Base-by-base conservation (phyloP, 495 filamentous ascomycete genomes). In the Cercophora scortea region DNA sequence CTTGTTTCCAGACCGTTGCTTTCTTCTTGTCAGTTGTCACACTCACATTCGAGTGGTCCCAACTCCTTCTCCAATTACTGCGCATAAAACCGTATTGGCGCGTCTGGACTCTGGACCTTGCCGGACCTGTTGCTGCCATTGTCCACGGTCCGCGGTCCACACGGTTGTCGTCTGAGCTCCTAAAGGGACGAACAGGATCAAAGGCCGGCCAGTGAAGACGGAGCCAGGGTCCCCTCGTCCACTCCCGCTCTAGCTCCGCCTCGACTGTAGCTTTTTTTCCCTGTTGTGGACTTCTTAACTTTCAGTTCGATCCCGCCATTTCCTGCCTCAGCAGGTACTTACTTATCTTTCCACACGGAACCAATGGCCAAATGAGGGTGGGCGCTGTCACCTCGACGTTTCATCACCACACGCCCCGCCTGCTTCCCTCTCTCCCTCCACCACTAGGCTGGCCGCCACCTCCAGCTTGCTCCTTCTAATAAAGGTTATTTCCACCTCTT, bases 381-480 rank as follows among this genome's bases (percentile, higher is more conserved):
- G 63, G 65, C 67, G 65, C 67, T 59, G 58, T 62, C 65, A 69
- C 68, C 65, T 71, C 67, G 63, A 70, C 68, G 71, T 75, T 73
- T 74, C 73, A 74, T 71, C 70, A 73, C 57, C 56, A 62, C 63
- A 61, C 64, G 67, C 70, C 72, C 73, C 71, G 70, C 67, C 65
- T 65, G 60, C 61, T 69, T 68, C 64, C 60, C 51, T 54, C 61
- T 58, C 47, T 59, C 51, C 62, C 63, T 59, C 64, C 58, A 62
- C 58, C 59, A 73, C 71, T 71, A 64, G 74, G 73, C 71, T 77
- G 72, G 73, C 71, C 72, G 73, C 56, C 72, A 70, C 66, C 61
- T 66, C 74, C 73, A 75, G 73, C 73, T 76, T 73, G 55, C 60
- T 68, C 64, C 63, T 67, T 60, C 8, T 45, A 45, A 45, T 61